Base-by-base conservation (phyloP, 2,329 filamentous ascomycete genomes). In the Ophiostoma sp. region DNA sequence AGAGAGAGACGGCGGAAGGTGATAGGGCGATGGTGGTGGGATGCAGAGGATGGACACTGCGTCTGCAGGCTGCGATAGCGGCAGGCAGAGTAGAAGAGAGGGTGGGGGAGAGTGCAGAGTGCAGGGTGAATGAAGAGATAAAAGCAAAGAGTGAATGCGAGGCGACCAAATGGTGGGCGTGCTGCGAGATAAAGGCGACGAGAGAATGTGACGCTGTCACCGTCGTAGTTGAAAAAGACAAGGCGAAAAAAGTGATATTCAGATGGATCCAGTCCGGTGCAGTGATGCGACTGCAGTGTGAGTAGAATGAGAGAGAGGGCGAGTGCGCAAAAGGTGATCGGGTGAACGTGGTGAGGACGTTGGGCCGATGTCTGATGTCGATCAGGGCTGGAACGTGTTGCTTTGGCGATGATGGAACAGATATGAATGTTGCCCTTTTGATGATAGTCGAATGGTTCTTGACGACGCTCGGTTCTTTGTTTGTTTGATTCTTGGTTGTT, bases 201-300 rank as follows among this genome's bases (percentile, higher is more conserved):
- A 18, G 36, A 12, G n/a, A 45, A 42, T 45, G 63, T 18, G 42
- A 45, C 63, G 63, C 18, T 64, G 63, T 44, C 41, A 64, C 63
- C 36, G 42, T 44, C 41, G 63, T 64, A 36, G 63, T 64, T 38
- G 58, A 42, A 63, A 63, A 63, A 63, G 58, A 16, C 5, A 41
- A 16, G 47, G 38, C n/a, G 36, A 14, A 60, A 41, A 41, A 42
- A 64, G 9, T 27, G 52, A 11, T n/a, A 36, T n/a, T 16, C 36
- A 40, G 11, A 63, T 14, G 63, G 63, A 64, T 64, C 63, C 63
- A 45, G 63, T 64, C 63, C 63, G 63, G n/a, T 42, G 63, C 63
- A 47, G 60, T n/a, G 8, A 47, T 42, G 60, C 16, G 63, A 64
- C 63, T 44, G 41, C 63, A 47, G 41, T 40, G 6, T 44, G 11